Evolutionary conservation across 225 moss, liverwort and hornwort genomes (phyloP).

Genomic region (Marchantia paleacea): DNA sequence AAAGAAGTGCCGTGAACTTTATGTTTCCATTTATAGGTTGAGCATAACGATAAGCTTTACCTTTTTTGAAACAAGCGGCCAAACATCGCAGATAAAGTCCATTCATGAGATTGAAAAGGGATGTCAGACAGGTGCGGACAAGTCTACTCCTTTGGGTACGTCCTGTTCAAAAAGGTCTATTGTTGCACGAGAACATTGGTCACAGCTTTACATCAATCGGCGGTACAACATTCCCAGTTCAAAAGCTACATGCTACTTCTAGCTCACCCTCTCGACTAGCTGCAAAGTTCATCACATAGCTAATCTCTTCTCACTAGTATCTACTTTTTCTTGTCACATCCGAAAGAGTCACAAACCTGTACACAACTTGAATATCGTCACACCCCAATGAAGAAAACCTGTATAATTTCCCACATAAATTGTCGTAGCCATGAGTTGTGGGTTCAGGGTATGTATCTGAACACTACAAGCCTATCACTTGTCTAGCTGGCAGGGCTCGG

Average conservation of each 20-base stretch:
- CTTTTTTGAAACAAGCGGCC: neutral
- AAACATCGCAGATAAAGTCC: neutral
- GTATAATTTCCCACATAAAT: neutral
- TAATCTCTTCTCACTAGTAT: neutral
- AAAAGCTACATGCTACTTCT: neutral
- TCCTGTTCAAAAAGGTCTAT: neutral
- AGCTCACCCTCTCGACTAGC: neutral
- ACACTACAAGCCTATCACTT: neutral
- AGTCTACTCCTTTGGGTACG: too few relatives aligned
- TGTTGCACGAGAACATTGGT: neutral
- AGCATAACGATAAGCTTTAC: neutral
- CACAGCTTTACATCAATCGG: neutral
- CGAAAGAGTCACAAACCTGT: neutral
- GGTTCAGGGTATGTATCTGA: neutral
- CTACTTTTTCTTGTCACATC: neutral
- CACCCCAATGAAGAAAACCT: neutral
- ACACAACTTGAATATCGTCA: neutral
- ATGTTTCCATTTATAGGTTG: neutral
- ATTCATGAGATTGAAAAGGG: neutral
- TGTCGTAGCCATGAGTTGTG: neutral
- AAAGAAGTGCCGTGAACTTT: too few relatives aligned
- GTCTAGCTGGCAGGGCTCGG: neutral
- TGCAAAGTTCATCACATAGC: neutral
- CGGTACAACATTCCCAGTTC: neutral
- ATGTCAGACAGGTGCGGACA: neutral